A percentile compares a stretch with the other conserved stretches of the same genome.
Conservation (phyloP, 2,329 filamentous ascomycete genomes). For the Blastomyces silverae region DNA sequence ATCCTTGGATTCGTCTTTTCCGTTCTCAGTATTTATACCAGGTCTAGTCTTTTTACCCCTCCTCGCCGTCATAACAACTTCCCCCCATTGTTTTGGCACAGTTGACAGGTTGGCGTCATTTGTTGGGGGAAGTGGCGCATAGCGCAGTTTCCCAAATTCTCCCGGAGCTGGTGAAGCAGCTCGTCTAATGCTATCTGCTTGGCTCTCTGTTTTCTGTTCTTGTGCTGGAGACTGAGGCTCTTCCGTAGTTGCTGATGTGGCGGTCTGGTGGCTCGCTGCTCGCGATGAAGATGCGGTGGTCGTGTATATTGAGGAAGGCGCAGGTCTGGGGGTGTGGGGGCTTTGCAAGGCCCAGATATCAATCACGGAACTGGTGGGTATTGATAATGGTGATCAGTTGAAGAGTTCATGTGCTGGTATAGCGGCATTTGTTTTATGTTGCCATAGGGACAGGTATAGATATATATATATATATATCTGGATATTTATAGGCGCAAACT, state of each 20-base stretch:
- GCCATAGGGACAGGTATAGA: not conserved
- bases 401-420: not conserved
- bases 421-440: not conserved
- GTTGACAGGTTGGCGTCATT: conserved; percentile 20
- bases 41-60: conserved; percentile 29
- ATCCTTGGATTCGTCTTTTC: conserved; percentile 25
- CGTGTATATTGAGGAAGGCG: conserved; percentile 33
- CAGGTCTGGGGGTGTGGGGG: conserved; percentile 37
- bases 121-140: conserved; percentile 18
- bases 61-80: conserved; percentile 39
- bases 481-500: not conserved
- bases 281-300: conserved; percentile 26
- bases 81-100: conserved; percentile 40
- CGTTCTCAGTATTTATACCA: conserved; percentile 24
- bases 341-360: conserved; percentile 41
- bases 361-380: conserved; percentile 35
- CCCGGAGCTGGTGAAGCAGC: conserved; percentile 17
- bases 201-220: conserved; percentile 19
- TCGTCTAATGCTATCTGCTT: conserved; percentile 13
- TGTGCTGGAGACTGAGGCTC: not conserved
- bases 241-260: conserved; percentile 20
- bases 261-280: conserved; percentile 18
- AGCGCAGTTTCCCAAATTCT: conserved; percentile 21
- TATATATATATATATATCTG: not conserved
- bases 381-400: conserved; percentile 6